Conservation (phyloP, 495 filamentous ascomycete species). For the Xylaria acuta region DNA sequence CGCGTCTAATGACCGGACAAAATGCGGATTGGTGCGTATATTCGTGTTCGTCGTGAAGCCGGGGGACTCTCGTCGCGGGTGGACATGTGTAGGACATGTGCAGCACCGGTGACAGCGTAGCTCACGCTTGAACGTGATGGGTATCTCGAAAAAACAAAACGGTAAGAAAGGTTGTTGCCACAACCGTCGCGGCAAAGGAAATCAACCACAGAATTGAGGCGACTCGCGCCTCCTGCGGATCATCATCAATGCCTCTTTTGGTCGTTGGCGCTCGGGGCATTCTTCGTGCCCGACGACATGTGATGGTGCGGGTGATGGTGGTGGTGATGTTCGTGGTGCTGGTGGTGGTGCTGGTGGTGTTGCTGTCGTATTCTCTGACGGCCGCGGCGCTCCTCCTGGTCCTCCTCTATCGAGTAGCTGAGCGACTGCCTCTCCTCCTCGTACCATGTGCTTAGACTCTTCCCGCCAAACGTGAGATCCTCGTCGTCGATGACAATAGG, state of each 20-base stretch:
- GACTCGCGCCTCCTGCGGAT: neutral
- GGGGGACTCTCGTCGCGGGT: neutral
- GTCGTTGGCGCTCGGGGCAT: conserved; percentile 27
- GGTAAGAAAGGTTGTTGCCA: neutral
- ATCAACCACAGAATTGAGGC: neutral
- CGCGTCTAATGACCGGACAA: conserved; percentile 3
- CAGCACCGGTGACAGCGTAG: neutral
- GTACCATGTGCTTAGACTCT: conserved; percentile 61
- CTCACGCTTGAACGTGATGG: conserved; percentile 7
- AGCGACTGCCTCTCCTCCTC: conserved; percentile 57
- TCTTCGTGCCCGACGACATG: conserved; percentile 26
- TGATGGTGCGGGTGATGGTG: conserved; percentile 38
- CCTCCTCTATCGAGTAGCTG: conserved; percentile 48
- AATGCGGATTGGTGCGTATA: conserved; percentile 15
- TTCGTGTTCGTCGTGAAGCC: neutral
- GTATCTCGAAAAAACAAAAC: conserved; percentile 11
- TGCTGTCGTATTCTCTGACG: conserved; percentile 48
- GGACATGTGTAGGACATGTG: neutral
- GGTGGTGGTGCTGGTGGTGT: conserved; percentile 34
- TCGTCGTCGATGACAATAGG: conserved; percentile 62
- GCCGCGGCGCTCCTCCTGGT: conserved; percentile 45
- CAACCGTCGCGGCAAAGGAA: neutral
- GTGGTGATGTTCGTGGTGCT: conserved; percentile 32
- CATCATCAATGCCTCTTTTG: conserved; percentile 32
- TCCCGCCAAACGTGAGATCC: conserved; percentile 63